Base-by-base conservation (phyloP, 768 basidiomycete genomes). In the Leccinum truebloodii region DNA sequence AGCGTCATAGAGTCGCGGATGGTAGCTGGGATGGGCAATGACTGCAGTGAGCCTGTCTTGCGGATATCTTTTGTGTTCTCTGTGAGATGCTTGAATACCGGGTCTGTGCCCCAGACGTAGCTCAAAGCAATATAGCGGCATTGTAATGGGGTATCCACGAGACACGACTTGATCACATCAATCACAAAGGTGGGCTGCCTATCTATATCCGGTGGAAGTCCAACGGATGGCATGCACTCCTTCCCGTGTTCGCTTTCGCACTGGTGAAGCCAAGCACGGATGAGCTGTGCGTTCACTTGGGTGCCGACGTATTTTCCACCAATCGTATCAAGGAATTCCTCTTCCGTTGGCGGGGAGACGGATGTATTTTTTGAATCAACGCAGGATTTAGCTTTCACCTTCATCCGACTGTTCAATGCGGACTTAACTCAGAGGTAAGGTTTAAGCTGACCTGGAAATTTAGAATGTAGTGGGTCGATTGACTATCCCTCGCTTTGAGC, bases 91-190 rank as follows among this genome's bases (percentile, higher is more conserved):
- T 12, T 59, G 58, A 63, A 56, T 4, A 68, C 60, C 1, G 44
- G 18, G 6, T 48, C 32, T 12, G 9, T 52, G 12, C 69, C 69
- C 68, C 62, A 69, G 20, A 67, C 58, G 39, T 71, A 71, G 55
- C 68, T 69, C 16, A 71, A 53, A 37, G 70, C 50, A 26, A 66
- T 24, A n/a, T 72, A 71, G 22, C 71, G 71, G 35, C 61, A 72
- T 13, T 13, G 50, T 7, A 58, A 35, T 6, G 68, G 69, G n/a
- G 62, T 59, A 2, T 63, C 55, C 51, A 64, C 65, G 12, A 68
- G 44, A 52, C 67, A 69, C 3, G 54, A 68, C 18, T 60, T 41
- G n/a, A 37, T 37, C 12, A 59, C 67, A 6, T 67, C 67, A 6
- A 68, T 4, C 13, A 69, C 57, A n/a, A 69, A 60, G 6, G 61